Percentiles rank a stretch among this genome's conserved stretches.
Evolutionary conservation across 495 filamentous ascomycete genomes (phyloP).

Genomic region (Trichoderma gamsii): DNA sequence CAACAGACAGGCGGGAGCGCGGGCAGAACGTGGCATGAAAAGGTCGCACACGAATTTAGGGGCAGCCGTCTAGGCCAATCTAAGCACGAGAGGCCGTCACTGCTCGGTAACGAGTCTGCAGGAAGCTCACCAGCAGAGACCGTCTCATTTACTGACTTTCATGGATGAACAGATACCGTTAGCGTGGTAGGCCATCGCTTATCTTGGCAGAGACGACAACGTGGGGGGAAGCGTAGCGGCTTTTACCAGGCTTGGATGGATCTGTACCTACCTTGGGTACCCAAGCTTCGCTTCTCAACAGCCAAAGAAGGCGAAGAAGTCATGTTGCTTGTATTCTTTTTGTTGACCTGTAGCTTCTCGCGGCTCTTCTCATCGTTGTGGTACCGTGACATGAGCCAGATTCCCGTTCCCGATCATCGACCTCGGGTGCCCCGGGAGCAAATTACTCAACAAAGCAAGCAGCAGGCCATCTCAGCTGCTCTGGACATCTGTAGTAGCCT

Average conservation of each 20-base stretch:
- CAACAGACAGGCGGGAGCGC: slow-evolving; percentile 10
- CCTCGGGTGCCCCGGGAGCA: not conserved
- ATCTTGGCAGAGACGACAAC: not conserved
- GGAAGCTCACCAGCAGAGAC: too few relatives aligned
- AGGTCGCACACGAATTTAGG: not conserved
- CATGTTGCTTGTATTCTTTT: not conserved
- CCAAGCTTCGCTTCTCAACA: not conserved
- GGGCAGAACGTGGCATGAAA: slow-evolving; percentile 3
- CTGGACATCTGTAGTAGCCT: not conserved
- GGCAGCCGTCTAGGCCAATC: not conserved
- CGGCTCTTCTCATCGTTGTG: slow-evolving; percentile 6
- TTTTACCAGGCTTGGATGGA: not conserved
- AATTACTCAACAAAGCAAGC: not conserved
- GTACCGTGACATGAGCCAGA: not conserved
- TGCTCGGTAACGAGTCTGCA: not conserved
- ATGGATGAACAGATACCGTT: not conserved
- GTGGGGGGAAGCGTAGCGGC: not conserved
- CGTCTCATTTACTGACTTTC: not conserved
- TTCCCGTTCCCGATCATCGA: slow-evolving; percentile 8
- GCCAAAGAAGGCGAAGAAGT: too few relatives aligned
- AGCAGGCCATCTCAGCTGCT: not conserved
- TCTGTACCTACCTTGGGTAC: not conserved
- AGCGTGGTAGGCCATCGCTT: not conserved
- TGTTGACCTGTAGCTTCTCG: not conserved
- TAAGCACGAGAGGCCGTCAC: not conserved